These are phyloP conservation scores for Astragalus glycyphyllos DNA, from an alignment of 306 rosid genomes.

Conservation along the genomic window DNA sequence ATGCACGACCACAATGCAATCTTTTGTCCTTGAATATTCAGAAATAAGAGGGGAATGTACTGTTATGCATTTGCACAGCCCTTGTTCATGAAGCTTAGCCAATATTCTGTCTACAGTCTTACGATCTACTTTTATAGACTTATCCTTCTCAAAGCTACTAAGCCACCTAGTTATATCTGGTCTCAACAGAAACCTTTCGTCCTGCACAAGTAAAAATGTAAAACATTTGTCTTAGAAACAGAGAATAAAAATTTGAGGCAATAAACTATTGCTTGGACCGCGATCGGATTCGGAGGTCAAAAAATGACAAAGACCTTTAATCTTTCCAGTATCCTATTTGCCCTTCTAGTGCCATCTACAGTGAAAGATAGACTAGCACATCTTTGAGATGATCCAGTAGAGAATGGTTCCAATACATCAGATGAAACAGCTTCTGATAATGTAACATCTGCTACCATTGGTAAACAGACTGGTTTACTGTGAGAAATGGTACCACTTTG, in stretches of 20 bases:
- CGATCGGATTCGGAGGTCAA: conserved; percentile 10
- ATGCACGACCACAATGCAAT: conserved; percentile 66
- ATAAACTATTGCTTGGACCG: conserved; percentile 32
- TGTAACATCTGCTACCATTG: conserved; percentile 44
- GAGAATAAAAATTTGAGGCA: conserved; percentile 32
- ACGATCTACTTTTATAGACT: conserved; percentile 64
- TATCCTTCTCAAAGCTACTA: conserved; percentile 74
- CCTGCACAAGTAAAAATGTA: conserved; percentile 51
- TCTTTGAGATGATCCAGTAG: conserved; percentile 54
- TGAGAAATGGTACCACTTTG: conserved; percentile 45
- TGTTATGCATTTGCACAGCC: conserved; percentile 69
- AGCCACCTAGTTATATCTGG: conserved; percentile 80
- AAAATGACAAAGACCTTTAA: conserved; percentile 67
- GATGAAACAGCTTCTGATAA: conserved; percentile 48
- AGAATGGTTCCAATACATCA: conserved; percentile 44
- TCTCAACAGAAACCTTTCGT: conserved; percentile 76
- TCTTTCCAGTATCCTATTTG: conserved; percentile 76
- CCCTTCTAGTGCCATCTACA: conserved; percentile 63
- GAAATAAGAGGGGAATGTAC: conserved; percentile 70
- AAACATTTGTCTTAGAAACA: conserved; percentile 29
- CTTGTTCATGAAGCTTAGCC: conserved; percentile 69
- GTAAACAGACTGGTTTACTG: conserved; percentile 44
- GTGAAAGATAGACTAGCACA: conserved; percentile 58
- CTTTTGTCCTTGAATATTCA: conserved; percentile 63
- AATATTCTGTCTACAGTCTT: conserved; percentile 79